phyloP scores from a whole-genome alignment of 2,329 filamentous ascomycete species.

The Trichoderma guizhouense region DNA sequence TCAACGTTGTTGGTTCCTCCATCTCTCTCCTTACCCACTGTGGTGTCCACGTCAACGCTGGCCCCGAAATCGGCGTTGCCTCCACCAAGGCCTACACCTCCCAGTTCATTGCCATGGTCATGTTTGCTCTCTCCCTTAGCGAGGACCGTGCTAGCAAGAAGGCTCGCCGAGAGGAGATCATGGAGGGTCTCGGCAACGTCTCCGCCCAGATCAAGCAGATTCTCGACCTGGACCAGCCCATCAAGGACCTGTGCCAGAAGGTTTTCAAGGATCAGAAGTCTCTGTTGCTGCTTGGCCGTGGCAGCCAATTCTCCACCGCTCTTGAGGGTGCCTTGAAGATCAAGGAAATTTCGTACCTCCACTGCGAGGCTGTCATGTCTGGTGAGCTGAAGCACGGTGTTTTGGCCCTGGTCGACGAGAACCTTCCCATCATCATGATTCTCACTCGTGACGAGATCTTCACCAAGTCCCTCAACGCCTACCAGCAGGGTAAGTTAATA shows the following conservation, averaged over 20 bases:
- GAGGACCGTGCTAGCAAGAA: conserved; percentile 96
- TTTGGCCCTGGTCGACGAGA: conserved; percentile 93
- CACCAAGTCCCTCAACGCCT: conserved; percentile 98
- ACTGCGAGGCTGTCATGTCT: conserved; percentile 99
- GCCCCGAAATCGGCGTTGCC: conserved; percentile 96
- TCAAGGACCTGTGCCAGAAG: conserved; percentile 90
- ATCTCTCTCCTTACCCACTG: conserved; percentile 99
- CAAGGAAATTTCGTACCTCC: conserved; percentile 99
- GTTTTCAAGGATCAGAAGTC: conserved; percentile 98
- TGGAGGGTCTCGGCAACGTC: conserved; percentile 84
- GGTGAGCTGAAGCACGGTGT: conserved; percentile 99
- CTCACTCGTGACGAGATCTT: conserved; percentile 94
- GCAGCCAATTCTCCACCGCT: conserved; percentile 94
- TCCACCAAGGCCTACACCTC: conserved; percentile 99
- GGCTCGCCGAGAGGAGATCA: conserved; percentile 89
- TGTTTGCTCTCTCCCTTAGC: conserved; percentile 95
- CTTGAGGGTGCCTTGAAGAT: conserved; percentile 98
- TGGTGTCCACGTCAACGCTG: conserved; percentile 99
- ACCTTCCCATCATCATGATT: conserved; percentile 99
- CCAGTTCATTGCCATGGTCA: conserved; percentile 99
- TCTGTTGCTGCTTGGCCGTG: conserved; percentile 86
- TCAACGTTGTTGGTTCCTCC: conserved; percentile 97
- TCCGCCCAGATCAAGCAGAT: conserved; percentile 91
- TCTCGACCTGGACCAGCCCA: conserved; percentile 83
- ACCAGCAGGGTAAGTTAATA: conserved; percentile 75